A percentile compares a stretch with the other conserved stretches of the same genome.
Evolutionary conservation across 2,329 filamentous ascomycete species (phyloP).

Genomic region (Madurella fahalii): DNA sequence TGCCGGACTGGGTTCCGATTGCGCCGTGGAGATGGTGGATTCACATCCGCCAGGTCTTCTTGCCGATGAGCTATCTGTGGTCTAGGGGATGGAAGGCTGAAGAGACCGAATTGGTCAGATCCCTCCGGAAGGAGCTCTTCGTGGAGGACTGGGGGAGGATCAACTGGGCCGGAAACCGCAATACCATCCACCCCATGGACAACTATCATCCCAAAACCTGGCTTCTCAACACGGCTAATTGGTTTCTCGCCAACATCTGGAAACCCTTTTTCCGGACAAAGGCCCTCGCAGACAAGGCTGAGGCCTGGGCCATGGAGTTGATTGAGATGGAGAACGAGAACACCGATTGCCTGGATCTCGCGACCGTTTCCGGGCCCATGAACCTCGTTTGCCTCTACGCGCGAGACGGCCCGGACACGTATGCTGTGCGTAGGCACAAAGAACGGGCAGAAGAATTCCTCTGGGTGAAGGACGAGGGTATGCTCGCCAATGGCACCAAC

Average conservation of each 20-base stretch:
- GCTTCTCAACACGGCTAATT: constrained; percentile 75
- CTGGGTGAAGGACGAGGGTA: constrained; percentile 88
- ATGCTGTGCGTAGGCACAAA: constrained; percentile 69
- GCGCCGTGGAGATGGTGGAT: constrained; percentile 97
- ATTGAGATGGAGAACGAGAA: constrained; percentile 92
- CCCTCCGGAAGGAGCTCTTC: constrained; percentile 77
- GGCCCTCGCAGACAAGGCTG: constrained; percentile 64
- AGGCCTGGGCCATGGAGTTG: constrained; percentile 76
- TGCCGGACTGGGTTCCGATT: constrained; percentile 87
- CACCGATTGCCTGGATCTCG: constrained; percentile 79
- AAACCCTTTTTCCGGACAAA: constrained; percentile 69
- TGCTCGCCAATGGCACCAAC: constrained; percentile 94
- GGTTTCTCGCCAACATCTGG: constrained; percentile 74
- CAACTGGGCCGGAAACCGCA: constrained; percentile 72
- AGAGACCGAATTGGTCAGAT: constrained; percentile 67
- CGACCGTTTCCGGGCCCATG: constrained; percentile 86
- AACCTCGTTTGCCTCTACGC: constrained; percentile 86
- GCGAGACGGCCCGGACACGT: constrained; percentile 71
- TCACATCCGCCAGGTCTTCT: constrained; percentile 93
- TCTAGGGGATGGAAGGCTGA: constrained; percentile 78
- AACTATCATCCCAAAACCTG: constrained; percentile 93
- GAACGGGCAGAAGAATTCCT: constrained; percentile 81
- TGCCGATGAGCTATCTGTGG: constrained; percentile 88
- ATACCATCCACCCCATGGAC: constrained; percentile 73
- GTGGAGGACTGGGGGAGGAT: constrained; percentile 73